These are phyloP conservation scores for Chlorella sp. DNA, from an alignment of 139 green algal species.

Conservation along the genomic window DNA sequence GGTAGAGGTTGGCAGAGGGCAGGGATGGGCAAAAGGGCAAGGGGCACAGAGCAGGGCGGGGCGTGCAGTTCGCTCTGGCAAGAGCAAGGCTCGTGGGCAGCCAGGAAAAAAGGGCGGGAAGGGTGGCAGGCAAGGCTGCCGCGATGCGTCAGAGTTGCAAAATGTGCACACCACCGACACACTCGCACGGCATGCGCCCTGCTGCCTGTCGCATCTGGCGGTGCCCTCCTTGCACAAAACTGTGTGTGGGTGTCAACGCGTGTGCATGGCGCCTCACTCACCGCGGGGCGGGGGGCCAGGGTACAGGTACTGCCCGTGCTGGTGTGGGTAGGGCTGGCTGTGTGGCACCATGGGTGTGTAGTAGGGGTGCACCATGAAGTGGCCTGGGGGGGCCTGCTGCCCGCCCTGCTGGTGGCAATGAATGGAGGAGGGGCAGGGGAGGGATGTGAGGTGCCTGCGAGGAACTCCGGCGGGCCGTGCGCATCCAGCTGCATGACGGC, in stretches of 20 bases:
- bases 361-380: conserved; percentile 23
- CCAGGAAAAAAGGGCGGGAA: neutral
- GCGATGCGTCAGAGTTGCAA: neutral
- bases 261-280: no score
- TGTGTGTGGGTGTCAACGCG: no score
- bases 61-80: neutral
- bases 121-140: neutral
- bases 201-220: no score
- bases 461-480: no score
- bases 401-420: neutral
- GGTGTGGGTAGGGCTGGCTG: neutral
- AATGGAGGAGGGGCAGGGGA: neutral
- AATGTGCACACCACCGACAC: no score
- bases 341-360: neutral
- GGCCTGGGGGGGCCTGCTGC: neutral
- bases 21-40: neutral
- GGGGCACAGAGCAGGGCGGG: neutral
- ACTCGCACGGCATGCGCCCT: neutral
- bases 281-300: neutral
- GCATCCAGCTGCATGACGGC: no score
- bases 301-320: neutral
- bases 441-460: neutral
- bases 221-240: no score
- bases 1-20: neutral
- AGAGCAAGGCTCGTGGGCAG: neutral